phyloP scores from a whole-genome alignment of 2,329 filamentous ascomycete genomes.

The Tolypocladium ovalisporum region DNA sequence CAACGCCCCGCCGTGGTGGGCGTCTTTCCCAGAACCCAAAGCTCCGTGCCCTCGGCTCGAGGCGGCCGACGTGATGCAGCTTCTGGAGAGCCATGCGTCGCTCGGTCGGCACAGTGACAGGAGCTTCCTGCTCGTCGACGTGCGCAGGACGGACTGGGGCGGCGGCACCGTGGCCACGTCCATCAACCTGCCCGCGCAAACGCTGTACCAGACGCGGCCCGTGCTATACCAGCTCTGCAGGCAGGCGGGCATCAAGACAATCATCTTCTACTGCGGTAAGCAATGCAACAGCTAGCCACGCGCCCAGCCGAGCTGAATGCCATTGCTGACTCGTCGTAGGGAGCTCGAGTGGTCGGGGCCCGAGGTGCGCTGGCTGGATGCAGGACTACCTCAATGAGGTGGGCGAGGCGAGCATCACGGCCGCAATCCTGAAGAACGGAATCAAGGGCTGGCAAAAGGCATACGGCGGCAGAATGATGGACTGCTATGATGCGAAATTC shows the following conservation, averaged over 20 bases:
- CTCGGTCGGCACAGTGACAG: conserved; percentile 13
- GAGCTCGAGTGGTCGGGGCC: conserved; percentile 38
- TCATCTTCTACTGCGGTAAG: conserved; percentile 47
- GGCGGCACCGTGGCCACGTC: conserved; percentile 50
- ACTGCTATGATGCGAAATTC: conserved; percentile 34
- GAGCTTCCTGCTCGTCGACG: conserved; percentile 38
- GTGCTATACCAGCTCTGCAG: conserved; percentile 37
- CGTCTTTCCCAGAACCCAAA: conserved; percentile 30
- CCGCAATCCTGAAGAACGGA: conserved; percentile 38
- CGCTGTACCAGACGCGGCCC: conserved; percentile 38
- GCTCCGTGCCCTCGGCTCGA: conserved; percentile 26
- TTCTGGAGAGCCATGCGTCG: conserved; percentile 26
- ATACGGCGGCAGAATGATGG: conserved; percentile 35
- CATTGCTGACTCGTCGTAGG: conserved; percentile 19
- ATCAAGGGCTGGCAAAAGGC: conserved; percentile 44
- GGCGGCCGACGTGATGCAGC: conserved; percentile 25
- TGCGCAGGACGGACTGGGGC: conserved; percentile 41
- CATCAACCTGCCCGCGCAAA: conserved; percentile 46
- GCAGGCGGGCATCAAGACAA: conserved; percentile 32
- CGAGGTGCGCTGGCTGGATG: conserved; percentile 43
- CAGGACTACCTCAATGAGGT: conserved; percentile 41
- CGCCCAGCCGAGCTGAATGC: background rate
- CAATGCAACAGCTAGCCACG: background rate
- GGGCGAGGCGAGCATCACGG: conserved; percentile 30
- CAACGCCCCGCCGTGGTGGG: conserved; percentile 23